phyloP scores from a whole-genome alignment of 1,139 yeast genomes.

The Lodderomyces margitis region DNA sequence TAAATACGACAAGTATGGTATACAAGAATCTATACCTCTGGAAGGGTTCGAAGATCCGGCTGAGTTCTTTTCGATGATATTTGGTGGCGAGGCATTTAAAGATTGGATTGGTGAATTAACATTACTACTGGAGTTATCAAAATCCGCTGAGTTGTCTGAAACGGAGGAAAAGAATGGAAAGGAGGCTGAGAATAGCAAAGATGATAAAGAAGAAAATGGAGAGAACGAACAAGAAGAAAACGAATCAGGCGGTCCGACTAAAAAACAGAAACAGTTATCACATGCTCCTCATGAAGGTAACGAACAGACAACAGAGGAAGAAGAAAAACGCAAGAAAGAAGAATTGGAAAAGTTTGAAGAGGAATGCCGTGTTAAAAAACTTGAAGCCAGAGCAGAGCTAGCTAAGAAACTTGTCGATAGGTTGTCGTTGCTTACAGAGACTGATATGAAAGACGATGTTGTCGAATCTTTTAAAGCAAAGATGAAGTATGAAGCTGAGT shows the following conservation, averaged over 20 bases:
- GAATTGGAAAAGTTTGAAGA: constrained; percentile 77
- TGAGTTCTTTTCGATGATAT: constrained; percentile 69
- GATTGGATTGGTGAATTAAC: constrained; percentile 79
- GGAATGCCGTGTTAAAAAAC: constrained; percentile 69
- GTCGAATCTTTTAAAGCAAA: constrained; percentile 67
- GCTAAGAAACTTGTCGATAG: constrained; percentile 63
- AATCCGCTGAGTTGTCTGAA: constrained; percentile 51
- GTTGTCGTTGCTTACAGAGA: constrained; percentile 78
- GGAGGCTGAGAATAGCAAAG: neutral
- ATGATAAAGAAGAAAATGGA: neutral
- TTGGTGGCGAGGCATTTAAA: constrained; percentile 85
- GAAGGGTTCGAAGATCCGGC: constrained; percentile 89
- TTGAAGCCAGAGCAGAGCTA: constrained; percentile 67
- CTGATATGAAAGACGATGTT: constrained; percentile 70
- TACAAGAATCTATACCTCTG: constrained; percentile 75
- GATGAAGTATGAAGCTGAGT: constrained; percentile 79
- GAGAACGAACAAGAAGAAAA: neutral
- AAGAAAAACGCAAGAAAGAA: constrained; percentile 49
- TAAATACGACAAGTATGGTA: constrained; percentile 82
- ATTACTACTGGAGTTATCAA: constrained; percentile 56
- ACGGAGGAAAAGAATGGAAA: constrained; percentile 10
- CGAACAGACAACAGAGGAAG: constrained; percentile 43
- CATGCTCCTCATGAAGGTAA: constrained; percentile 14
- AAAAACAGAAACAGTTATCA: constrained; percentile 9
- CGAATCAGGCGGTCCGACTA: neutral